A percentile compares a stretch with the other conserved stretches of the same genome.
Evolutionary conservation across 2,329 filamentous ascomycete species (phyloP).

Genomic region (Pestalotiopsis sp.): DNA sequence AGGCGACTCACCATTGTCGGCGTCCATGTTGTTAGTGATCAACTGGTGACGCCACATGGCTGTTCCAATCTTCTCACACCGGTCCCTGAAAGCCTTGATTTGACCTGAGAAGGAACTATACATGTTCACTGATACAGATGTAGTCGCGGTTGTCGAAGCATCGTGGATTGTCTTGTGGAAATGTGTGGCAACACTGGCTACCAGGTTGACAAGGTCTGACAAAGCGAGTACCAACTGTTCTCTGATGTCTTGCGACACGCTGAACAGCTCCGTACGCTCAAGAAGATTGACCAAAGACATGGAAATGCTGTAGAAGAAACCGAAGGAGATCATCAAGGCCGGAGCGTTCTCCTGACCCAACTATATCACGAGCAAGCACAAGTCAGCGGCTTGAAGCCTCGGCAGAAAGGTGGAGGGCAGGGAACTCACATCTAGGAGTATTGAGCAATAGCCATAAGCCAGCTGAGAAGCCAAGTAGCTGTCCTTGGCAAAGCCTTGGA

Average conservation of each 20-base stretch:
- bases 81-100: constrained; percentile 23
- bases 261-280: constrained; percentile 24
- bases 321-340: constrained; percentile 23
- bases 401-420: not conserved
- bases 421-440: constrained; percentile 22
- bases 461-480: constrained; percentile 30
- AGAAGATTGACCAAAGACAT: constrained; percentile 25
- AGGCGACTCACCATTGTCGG: constrained; percentile 27
- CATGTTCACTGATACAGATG: constrained; percentile 27
- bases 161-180: constrained; percentile 24
- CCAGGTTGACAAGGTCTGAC: constrained; percentile 24
- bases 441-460: constrained; percentile 24
- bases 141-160: constrained; percentile 6
- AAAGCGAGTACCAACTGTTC: constrained; percentile 24
- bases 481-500: constrained; percentile 38
- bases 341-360: constrained; percentile 25
- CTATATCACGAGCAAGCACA: constrained; percentile 11
- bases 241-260: constrained; percentile 22
- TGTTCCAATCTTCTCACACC: constrained; percentile 22
- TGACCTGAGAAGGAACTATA: constrained; percentile 21
- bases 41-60: constrained; percentile 36
- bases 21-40: constrained; percentile 31
- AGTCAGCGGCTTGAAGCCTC: not conserved
- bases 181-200: constrained; percentile 23
- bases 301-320: constrained; percentile 26